phyloP scores from a whole-genome alignment of 257 asterid species.

The Nicotiana benthamiana region DNA sequence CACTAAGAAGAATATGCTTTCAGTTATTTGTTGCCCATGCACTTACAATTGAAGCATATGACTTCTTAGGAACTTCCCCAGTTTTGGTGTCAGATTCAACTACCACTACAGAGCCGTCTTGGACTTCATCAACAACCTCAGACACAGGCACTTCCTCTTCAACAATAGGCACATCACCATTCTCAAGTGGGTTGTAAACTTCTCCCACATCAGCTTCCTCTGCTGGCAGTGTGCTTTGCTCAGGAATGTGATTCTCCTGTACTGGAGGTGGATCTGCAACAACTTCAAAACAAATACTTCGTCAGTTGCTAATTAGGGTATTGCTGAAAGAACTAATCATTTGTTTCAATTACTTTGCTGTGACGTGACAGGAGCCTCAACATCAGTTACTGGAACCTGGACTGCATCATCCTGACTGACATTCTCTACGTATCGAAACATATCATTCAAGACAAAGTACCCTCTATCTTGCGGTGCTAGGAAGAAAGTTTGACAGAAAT shows the following conservation, averaged over 20 bases:
- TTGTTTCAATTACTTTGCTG: constrained; percentile 44
- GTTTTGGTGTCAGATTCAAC: constrained; percentile 48
- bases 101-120: constrained; percentile 29
- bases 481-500: constrained; percentile 80
- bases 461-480: constrained; percentile 96
- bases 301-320: neutral
- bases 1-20: neutral
- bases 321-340: neutral
- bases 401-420: constrained; percentile 18
- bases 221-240: constrained; percentile 36
- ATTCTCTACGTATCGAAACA: constrained; percentile 56
- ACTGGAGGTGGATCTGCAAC: constrained; percentile 39
- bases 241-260: constrained; percentile 45
- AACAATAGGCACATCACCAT: constrained; percentile 39
- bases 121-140: constrained; percentile 70
- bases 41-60: constrained; percentile 92
- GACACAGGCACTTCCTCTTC: constrained; percentile 73
- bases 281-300: neutral
- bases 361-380: constrained; percentile 36
- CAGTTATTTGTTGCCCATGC: neutral
- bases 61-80: constrained; percentile 72
- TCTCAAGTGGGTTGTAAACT: constrained; percentile 74
- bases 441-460: constrained; percentile 85
- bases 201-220: constrained; percentile 62
- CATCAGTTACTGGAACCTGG: constrained; percentile 31